Conservation (phyloP, 1,284 basidiomycete species). For the Pascua guehoae region DNA sequence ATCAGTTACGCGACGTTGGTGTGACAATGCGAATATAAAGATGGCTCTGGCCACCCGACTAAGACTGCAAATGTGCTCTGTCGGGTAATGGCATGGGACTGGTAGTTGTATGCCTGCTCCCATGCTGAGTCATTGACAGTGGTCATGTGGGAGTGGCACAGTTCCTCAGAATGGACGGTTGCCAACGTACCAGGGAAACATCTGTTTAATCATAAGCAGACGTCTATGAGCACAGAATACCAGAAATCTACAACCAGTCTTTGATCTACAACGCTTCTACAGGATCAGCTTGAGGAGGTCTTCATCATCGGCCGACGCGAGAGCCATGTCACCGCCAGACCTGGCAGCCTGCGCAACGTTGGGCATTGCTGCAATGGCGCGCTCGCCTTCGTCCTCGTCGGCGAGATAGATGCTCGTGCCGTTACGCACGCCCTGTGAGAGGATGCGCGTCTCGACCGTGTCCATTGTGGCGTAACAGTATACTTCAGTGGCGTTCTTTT, state of each 20-base stretch:
- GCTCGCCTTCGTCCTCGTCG: slow-evolving; percentile 26
- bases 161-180: no score
- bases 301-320: slow-evolving; percentile 26
- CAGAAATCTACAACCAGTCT: not conserved
- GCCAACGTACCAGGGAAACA: no score
- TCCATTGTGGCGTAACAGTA: slow-evolving; percentile 46
- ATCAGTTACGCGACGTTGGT: no score
- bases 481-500: slow-evolving; percentile 42
- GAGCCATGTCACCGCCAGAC: slow-evolving; percentile 39
- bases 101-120: no score
- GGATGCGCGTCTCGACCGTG: slow-evolving; percentile 46
- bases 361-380: slow-evolving; percentile 28
- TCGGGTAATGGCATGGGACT: no score
- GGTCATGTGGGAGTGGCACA: no score
- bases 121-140: no score
- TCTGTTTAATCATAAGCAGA: no score
- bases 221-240: not conserved
- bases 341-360: slow-evolving; percentile 41
- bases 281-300: slow-evolving; percentile 33
- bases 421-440: slow-evolving; percentile 42
- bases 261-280: slow-evolving; percentile 2
- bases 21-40: no score
- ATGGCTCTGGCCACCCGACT: no score
- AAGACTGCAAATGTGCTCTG: no score
- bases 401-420: slow-evolving; percentile 45